Conservation (phyloP, 495 filamentous ascomycete species). For the Jackrogersella multiformis region DNA sequence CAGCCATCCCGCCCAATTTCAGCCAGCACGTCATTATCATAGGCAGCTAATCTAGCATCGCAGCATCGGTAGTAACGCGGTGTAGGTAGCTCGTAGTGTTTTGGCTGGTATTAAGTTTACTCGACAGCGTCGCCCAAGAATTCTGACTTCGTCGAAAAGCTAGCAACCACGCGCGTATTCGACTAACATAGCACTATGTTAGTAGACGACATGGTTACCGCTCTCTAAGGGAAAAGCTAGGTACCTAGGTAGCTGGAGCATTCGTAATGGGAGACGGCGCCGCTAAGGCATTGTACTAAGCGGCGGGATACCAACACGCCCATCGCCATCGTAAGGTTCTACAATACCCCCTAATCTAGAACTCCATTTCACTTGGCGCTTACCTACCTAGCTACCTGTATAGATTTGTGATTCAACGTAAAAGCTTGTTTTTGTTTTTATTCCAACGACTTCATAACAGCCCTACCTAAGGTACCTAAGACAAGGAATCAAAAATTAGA, state of each 20-base stretch:
- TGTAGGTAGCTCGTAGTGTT: slow-evolving; percentile 67
- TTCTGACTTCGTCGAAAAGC: slow-evolving; percentile 56
- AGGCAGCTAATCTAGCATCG: slow-evolving; percentile 60
- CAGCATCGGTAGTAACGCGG: slow-evolving; percentile 66
- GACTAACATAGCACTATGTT: slow-evolving; percentile 60
- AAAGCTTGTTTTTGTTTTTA: too few species aligned
- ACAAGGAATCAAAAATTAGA: too few species aligned
- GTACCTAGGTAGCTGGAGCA: slow-evolving; percentile 24
- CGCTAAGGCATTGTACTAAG: not conserved
- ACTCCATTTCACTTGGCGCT: too few species aligned
- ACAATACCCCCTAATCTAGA: not conserved
- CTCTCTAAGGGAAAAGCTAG: slow-evolving; percentile 31
- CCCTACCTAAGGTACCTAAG: too few species aligned
- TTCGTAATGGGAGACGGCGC: slow-evolving; percentile 6
- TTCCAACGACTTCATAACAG: too few species aligned
- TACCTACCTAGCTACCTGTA: too few species aligned
- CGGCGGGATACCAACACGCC: slow-evolving; percentile 2
- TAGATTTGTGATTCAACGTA: too few species aligned
- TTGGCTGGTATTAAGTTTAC: slow-evolving; percentile 65
- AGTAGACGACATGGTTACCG: slow-evolving; percentile 43
- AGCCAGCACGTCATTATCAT: not conserved
- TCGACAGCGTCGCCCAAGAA: slow-evolving; percentile 63
- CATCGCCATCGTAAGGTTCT: not conserved
- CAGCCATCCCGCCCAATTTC: not conserved
- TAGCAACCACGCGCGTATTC: slow-evolving; percentile 63